Conservation (phyloP, 176 grass and related monocot species). For the Triticum urartu region DNA sequence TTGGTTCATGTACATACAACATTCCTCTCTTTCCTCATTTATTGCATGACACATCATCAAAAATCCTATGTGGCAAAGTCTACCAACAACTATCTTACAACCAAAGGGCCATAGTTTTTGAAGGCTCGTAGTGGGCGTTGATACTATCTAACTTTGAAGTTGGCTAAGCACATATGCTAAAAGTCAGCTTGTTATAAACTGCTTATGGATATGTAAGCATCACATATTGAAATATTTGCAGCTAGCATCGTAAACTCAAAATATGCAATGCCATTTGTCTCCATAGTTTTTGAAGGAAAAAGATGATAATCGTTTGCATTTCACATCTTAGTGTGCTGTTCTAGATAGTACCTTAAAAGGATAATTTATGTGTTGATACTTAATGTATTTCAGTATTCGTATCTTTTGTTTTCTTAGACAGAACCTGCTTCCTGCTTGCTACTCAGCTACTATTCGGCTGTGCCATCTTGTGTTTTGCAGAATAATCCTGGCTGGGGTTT, state of each 20-base stretch:
- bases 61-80: too few relatives aligned
- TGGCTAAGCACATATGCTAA: neutral
- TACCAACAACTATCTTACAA: too few relatives aligned
- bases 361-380: neutral
- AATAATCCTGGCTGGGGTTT: slow-evolving; percentile 87
- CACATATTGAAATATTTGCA: neutral
- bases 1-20: too few relatives aligned
- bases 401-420: neutral
- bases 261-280: neutral
- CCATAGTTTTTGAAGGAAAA: neutral
- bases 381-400: neutral
- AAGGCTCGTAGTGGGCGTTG: too few relatives aligned
- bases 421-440: neutral
- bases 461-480: slow-evolving; percentile 41
- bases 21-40: too few relatives aligned
- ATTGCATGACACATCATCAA: too few relatives aligned
- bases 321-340: neutral
- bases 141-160: neutral
- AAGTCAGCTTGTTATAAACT: neutral
- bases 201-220: neutral
- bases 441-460: neutral
- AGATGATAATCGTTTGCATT: neutral
- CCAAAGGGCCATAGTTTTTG: too few relatives aligned
- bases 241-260: neutral
- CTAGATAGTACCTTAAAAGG: neutral